Percentiles rank a stretch among this genome's conserved stretches.
Evolutionary conservation across 345 rosid genomes (phyloP).

Genomic region (Citrus hindsii): DNA sequence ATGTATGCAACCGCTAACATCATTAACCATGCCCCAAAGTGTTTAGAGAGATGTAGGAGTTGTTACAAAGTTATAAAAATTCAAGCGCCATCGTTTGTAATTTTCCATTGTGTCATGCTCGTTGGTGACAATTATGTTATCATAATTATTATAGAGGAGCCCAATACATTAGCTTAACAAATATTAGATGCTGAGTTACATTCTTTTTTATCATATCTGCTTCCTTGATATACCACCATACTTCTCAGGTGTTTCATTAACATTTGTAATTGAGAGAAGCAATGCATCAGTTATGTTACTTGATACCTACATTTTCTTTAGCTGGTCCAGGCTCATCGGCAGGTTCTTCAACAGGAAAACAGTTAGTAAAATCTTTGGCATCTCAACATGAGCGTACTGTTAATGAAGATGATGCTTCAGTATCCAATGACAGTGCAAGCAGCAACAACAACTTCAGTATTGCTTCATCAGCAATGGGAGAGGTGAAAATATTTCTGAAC

Average conservation of each 20-base stretch:
- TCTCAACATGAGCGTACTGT: background rate
- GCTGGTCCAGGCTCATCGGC: background rate
- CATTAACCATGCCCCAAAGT: background rate
- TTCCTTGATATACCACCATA: background rate
- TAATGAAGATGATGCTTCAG: conserved; percentile 7
- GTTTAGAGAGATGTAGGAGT: background rate
- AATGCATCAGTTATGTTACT: background rate
- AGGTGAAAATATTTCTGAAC: conserved; percentile 23
- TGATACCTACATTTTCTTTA: conserved; percentile 1
- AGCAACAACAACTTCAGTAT: conserved; percentile 9
- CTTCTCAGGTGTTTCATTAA: background rate
- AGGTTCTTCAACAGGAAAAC: conserved; percentile 5
- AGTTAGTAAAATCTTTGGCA: background rate
- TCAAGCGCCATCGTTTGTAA: background rate
- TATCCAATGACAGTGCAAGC: conserved; percentile 3
- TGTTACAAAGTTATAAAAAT: background rate
- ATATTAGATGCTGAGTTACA: background rate
- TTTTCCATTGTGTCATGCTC: background rate
- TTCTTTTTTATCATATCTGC: background rate
- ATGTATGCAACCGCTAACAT: background rate
- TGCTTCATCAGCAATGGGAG: conserved; percentile 22
- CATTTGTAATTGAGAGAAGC: background rate
- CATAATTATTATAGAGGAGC: background rate
- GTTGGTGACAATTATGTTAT: background rate
- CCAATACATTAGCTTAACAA: background rate